Percentiles rank a stretch among this genome's conserved stretches.
phyloP scores from a whole-genome alignment of 768 basidiomycete genomes.

The Suillus tomentosus region DNA sequence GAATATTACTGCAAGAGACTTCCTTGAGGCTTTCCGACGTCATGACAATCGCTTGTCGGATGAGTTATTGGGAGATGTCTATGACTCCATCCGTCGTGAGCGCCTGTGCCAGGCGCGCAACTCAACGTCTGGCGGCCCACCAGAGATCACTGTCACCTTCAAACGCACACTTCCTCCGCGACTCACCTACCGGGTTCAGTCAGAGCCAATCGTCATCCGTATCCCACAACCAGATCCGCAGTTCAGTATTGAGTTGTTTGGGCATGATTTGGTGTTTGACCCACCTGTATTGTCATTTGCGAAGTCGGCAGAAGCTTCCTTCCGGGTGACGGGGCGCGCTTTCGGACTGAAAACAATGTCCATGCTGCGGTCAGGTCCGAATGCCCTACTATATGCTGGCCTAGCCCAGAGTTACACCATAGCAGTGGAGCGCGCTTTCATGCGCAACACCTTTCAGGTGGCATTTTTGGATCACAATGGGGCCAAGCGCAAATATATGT shows the following conservation, averaged over 20 bases:
- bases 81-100: slow-evolving; percentile 73
- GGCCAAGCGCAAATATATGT: slow-evolving; percentile 87
- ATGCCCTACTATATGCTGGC: slow-evolving; percentile 80
- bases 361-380: slow-evolving; percentile 81
- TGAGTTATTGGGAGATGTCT: slow-evolving; percentile 75
- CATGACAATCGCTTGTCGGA: slow-evolving; percentile 80
- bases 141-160: slow-evolving; percentile 63
- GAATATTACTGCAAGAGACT: slow-evolving; percentile 73
- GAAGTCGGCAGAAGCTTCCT: slow-evolving; percentile 79
- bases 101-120: slow-evolving; percentile 70
- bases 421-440: slow-evolving; percentile 88
- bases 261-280: slow-evolving; percentile 88
- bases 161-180: slow-evolving; percentile 75
- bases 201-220: slow-evolving; percentile 83
- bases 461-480: slow-evolving; percentile 74
- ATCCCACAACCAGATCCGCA: slow-evolving; percentile 85
- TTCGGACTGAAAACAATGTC: slow-evolving; percentile 83
- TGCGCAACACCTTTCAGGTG: slow-evolving; percentile 95
- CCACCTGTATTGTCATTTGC: slow-evolving; percentile 81
- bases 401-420: slow-evolving; percentile 79
- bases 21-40: slow-evolving; percentile 79
- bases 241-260: slow-evolving; percentile 80
- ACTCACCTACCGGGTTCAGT: slow-evolving; percentile 86
- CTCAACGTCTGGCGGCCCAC: slow-evolving; percentile 39
- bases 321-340: slow-evolving; percentile 85